Conservation (phyloP, 768 basidiomycete species). For the Suillus subaureus region DNA sequence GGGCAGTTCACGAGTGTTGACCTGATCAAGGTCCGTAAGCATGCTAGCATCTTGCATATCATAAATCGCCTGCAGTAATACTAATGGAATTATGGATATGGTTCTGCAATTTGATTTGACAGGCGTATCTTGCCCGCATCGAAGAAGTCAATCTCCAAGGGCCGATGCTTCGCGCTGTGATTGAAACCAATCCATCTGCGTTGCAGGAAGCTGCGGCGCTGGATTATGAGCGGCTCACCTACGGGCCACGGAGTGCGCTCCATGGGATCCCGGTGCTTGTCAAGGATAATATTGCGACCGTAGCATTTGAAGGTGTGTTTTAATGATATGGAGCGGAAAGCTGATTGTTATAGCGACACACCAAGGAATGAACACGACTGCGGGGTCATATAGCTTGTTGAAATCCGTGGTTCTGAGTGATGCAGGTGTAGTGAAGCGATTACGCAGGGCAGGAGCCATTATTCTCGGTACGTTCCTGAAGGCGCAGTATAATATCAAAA, state of each 20-base stretch:
- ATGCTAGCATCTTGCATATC: neutral
- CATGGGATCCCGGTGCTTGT: slow-evolving; percentile 44
- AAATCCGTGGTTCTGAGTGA: slow-evolving; percentile 37
- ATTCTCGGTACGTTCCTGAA: slow-evolving; percentile 28
- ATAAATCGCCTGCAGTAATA: neutral
- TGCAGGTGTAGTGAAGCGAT: slow-evolving; percentile 33
- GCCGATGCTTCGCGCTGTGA: slow-evolving; percentile 39
- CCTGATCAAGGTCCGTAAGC: slow-evolving; percentile 37
- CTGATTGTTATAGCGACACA: neutral
- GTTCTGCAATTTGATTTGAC: neutral
- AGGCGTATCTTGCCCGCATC: slow-evolving; percentile 47
- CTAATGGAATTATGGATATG: neutral
- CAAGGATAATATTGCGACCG: slow-evolving; percentile 38
- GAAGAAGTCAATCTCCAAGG: slow-evolving; percentile 45
- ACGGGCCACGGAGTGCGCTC: slow-evolving; percentile 32
- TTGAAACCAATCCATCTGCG: slow-evolving; percentile 42
- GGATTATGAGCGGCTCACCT: slow-evolving; percentile 33
- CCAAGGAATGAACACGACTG: slow-evolving; percentile 44
- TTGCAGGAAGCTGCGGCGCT: slow-evolving; percentile 36
- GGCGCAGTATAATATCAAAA: neutral
- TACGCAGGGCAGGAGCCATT: slow-evolving; percentile 37
- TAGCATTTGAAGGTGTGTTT: slow-evolving; percentile 27
- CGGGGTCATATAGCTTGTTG: slow-evolving; percentile 41
- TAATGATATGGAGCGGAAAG: too few relatives aligned
- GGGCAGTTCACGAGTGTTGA: slow-evolving; percentile 43